Conservation (phyloP, 1,284 basidiomycete genomes). For the Ustilago curta region DNA sequence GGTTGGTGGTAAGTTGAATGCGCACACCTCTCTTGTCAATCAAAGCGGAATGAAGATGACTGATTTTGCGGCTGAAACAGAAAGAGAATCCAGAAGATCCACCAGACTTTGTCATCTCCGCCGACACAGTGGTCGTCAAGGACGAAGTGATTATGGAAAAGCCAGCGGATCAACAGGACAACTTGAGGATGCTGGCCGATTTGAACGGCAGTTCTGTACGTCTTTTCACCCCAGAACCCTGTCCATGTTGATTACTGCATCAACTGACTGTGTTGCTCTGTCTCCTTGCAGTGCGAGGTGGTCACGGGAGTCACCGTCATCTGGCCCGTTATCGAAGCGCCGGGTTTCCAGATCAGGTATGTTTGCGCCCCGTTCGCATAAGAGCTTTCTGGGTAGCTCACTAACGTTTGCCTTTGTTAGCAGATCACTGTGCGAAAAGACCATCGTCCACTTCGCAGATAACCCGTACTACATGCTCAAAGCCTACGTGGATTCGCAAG, state of each 20-base stretch:
- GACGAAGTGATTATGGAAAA: constrained; percentile 81
- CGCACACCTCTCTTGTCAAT: not conserved
- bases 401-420: not conserved
- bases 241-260: not conserved
- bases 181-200: constrained; percentile 86
- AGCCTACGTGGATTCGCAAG: constrained; percentile 88
- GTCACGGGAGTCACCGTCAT: constrained; percentile 73
- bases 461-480: constrained; percentile 73
- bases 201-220: constrained; percentile 74
- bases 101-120: constrained; percentile 90
- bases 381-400: not conserved
- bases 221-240: not conserved
- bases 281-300: constrained; percentile 54
- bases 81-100: constrained; percentile 80
- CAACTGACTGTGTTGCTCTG: not conserved
- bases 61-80: not conserved
- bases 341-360: constrained; percentile 86
- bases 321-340: constrained; percentile 83
- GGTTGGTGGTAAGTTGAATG: constrained; percentile 50
- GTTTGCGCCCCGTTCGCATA: constrained; percentile 38
- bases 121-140: constrained; percentile 66
- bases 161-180: constrained; percentile 82
- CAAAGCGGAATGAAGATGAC: not conserved
- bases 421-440: constrained; percentile 62
- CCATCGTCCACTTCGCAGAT: constrained; percentile 68